Evolutionary conservation across 2,329 filamentous ascomycete species (phyloP).

Genomic region (Colletotrichum nymphaeae): DNA sequence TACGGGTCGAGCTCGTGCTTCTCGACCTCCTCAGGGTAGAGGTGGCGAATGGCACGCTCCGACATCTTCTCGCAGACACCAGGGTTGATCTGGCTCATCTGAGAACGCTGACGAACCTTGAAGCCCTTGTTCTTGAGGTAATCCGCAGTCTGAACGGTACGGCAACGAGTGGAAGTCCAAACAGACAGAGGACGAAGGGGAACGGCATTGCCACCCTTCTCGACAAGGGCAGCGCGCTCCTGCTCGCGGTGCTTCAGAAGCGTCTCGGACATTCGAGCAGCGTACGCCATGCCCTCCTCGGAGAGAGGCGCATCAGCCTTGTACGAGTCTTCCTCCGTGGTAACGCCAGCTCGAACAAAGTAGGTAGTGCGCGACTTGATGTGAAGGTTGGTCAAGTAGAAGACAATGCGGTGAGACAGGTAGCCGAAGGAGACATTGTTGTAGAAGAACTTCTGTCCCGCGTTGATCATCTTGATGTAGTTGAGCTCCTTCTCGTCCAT

Average conservation of each 20-base stretch:
- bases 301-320: constrained; percentile 90
- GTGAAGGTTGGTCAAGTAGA: constrained; percentile 96
- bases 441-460: constrained; percentile 90
- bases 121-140: constrained; percentile 83
- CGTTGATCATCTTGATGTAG: constrained; percentile 99
- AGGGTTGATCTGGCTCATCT: constrained; percentile 97
- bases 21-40: constrained; percentile 90
- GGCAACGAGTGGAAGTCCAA: constrained; percentile 93
- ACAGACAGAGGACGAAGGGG: constrained; percentile 85
- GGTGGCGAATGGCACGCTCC: constrained; percentile 80
- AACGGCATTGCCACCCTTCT: constrained; percentile 73
- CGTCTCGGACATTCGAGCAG: constrained; percentile 86
- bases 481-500: constrained; percentile 96
- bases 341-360: constrained; percentile 88
- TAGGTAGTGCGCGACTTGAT: constrained; percentile 96
- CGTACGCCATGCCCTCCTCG: constrained; percentile 82
- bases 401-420: constrained; percentile 95
- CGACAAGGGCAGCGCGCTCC: constrained; percentile 77
- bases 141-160: constrained; percentile 90
- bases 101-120: constrained; percentile 89
- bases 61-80: constrained; percentile 96
- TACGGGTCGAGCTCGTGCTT: constrained; percentile 97
- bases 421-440: constrained; percentile 99
- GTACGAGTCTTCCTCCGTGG: constrained; percentile 90
- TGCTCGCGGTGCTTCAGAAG: constrained; percentile 85